Evolutionary conservation across 371 early-diverging fungal species (phyloP), one percentile per base, ranked within the genome.

Genomic region (Mucor circinelloides): DNA sequence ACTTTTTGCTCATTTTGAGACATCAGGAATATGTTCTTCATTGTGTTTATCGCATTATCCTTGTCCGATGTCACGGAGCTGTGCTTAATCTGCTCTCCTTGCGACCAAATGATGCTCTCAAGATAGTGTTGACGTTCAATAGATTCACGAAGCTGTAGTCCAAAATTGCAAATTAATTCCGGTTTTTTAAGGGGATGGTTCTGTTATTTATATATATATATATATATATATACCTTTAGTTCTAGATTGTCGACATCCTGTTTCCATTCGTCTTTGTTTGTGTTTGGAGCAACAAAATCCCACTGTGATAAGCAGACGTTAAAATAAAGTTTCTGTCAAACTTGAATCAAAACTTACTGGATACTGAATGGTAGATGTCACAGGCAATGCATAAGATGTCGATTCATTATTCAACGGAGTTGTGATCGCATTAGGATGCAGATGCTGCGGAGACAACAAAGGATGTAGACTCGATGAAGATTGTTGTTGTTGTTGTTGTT

Each of bases 1-100:
- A 67, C 46, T 40, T 60, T 62, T 60, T 73, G 69, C 30, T 77
- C 77, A 42, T 71, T 70, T 77, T 77, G 71, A 71, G 69, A 66
- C 70, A 73, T 66, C 31, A 77, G 32, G 50, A 64, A 77, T 23
- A 77, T 71, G 36, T 61, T 73, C 36, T 71, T 68, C 77, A 77
- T 75, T 6, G 77, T 77, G 40, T 71, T 71, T 9, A 77, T 69
- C 2, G 67, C 66, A 19, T 68, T 31, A 31, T 71, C 66, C 46
- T 64, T 55, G 40, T 63, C 57, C 19, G 59, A 34, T n/a, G 21
- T 23, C 6, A 13, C n/a, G n/a, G 70, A 42, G n/a, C 63, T n/a
- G 12, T 63, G 63, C 25, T 68, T 67, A 23, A 77, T 57, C 54
- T 77, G 77, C 25, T 73, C 77, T 2, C 72, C 61, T 61, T 77